Percentiles rank a stretch among this genome's conserved stretches.
Evolutionary conservation across 2,329 filamentous ascomycete genomes (phyloP).

Genomic region (Fusarium duplospermum): DNA sequence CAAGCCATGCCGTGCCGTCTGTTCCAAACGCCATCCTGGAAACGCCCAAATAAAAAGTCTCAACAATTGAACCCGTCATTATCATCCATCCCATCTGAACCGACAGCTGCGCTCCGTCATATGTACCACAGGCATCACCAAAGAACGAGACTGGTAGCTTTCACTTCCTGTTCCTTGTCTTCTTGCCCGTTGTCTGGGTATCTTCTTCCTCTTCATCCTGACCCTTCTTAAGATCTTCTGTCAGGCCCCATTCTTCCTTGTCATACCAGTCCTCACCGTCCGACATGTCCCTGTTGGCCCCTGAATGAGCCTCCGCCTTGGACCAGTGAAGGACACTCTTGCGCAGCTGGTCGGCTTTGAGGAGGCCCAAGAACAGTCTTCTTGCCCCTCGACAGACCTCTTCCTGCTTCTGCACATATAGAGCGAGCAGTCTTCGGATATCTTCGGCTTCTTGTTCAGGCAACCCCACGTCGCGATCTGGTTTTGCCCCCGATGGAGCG

Average conservation of each 20-base stretch:
- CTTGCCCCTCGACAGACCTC: slow-evolving; percentile 80
- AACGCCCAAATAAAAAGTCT: slow-evolving; percentile 36
- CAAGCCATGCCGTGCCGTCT: slow-evolving; percentile 31
- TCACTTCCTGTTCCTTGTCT: slow-evolving; percentile 67
- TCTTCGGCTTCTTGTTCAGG: slow-evolving; percentile 82
- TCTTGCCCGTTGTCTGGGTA: slow-evolving; percentile 67
- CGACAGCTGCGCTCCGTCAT: slow-evolving; percentile 2
- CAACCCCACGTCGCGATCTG: slow-evolving; percentile 78
- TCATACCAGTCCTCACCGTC: slow-evolving; percentile 94
- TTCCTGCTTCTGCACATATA: slow-evolving; percentile 88
- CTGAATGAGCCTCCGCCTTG: slow-evolving; percentile 80
- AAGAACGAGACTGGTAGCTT: slow-evolving; percentile 9
- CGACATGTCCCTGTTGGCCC: slow-evolving; percentile 77
- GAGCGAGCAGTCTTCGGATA: slow-evolving; percentile 76
- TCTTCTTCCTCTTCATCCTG: slow-evolving; percentile 87
- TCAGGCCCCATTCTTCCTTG: slow-evolving; percentile 80
- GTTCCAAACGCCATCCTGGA: slow-evolving; percentile 30
- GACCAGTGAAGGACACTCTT: slow-evolving; percentile 79
- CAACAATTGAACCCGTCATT: slow-evolving; percentile 36
- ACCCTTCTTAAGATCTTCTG: slow-evolving; percentile 82
- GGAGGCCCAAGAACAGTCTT: slow-evolving; percentile 75
- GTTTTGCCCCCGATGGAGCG: slow-evolving; percentile 69
- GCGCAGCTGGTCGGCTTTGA: slow-evolving; percentile 78
- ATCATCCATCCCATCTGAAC: slow-evolving; percentile 34
- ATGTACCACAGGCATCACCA: slow-evolving; percentile 5